phyloP scores from a whole-genome alignment of 2,329 filamentous ascomycete species.

The Akanthomyces muscarius region DNA sequence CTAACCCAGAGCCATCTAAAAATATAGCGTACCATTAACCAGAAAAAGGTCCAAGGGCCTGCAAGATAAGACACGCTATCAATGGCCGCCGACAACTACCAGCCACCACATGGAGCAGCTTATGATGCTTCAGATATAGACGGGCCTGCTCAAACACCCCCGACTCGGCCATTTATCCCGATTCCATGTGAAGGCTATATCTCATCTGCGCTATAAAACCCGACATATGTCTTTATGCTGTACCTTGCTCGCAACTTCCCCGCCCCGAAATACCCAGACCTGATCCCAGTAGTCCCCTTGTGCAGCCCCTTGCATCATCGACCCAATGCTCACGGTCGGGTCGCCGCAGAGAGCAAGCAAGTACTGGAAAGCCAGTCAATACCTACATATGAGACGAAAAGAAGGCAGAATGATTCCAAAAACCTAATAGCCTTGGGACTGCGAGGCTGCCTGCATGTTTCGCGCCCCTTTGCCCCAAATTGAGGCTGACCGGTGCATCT shows the following conservation, averaged over 20 bases:
- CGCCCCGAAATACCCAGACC: not conserved
- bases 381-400: not conserved
- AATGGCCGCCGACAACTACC: not conserved
- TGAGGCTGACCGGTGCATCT: slow-evolving; percentile 4
- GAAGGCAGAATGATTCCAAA: not conserved
- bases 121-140: not conserved
- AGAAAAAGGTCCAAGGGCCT: not conserved
- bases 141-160: not conserved
- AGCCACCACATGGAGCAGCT: not conserved
- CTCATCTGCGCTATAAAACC: slow-evolving; percentile 3
- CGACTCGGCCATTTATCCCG: not conserved
- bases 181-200: slow-evolving; percentile 4
- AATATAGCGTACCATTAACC: not conserved
- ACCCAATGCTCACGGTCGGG: not conserved
- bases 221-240: not conserved
- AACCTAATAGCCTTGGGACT: not conserved
- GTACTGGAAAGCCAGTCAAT: not conserved
- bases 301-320: not conserved
- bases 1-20: too few species aligned
- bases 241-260: not conserved
- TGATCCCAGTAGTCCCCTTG: not conserved
- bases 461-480: not conserved
- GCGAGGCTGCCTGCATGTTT: not conserved
- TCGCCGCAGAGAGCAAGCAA: not conserved
- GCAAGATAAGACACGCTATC: not conserved